These are phyloP conservation scores for Diplotaxis tenuifolia DNA, from an alignment of 345 rosid genomes.

Conservation along the genomic window DNA sequence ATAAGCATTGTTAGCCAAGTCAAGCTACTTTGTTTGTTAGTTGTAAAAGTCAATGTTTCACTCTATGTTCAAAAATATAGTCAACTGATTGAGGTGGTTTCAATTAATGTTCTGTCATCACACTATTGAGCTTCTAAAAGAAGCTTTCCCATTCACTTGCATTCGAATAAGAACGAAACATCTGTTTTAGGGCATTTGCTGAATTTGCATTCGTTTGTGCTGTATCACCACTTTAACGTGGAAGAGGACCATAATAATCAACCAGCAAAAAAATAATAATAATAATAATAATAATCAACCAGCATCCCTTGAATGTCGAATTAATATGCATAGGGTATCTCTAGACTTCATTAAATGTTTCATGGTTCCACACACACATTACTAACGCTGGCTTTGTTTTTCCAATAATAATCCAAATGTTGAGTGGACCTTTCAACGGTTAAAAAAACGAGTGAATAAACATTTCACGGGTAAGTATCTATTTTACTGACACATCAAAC, in stretches of 20 bases:
- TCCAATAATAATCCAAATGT: slow-evolving; percentile 1
- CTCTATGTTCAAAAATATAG: not conserved
- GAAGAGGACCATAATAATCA: not conserved
- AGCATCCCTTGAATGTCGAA: slow-evolving; percentile 6
- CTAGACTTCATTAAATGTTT: not conserved
- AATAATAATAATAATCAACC: not conserved
- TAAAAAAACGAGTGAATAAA: slow-evolving; percentile 1
- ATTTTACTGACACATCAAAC: slow-evolving; percentile 32
- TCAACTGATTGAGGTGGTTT: not conserved
- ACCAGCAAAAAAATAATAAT: too few relatives aligned
- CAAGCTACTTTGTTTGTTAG: not conserved
- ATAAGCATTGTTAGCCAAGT: not conserved
- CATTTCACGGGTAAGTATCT: slow-evolving; percentile 28
- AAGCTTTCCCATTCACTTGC: not conserved
- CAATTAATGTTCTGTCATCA: not conserved
- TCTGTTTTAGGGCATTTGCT: not conserved
- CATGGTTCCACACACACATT: not conserved
- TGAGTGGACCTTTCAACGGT: slow-evolving; percentile 30
- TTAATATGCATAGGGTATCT: not conserved
- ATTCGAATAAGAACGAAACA: not conserved
- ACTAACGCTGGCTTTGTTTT: not conserved
- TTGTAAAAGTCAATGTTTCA: not conserved
- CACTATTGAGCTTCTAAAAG: not conserved
- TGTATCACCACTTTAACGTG: not conserved
- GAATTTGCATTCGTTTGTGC: slow-evolving; percentile 7